Conservation (phyloP, 2,329 filamentous ascomycete genomes). For the Aspergillus nomiae region DNA sequence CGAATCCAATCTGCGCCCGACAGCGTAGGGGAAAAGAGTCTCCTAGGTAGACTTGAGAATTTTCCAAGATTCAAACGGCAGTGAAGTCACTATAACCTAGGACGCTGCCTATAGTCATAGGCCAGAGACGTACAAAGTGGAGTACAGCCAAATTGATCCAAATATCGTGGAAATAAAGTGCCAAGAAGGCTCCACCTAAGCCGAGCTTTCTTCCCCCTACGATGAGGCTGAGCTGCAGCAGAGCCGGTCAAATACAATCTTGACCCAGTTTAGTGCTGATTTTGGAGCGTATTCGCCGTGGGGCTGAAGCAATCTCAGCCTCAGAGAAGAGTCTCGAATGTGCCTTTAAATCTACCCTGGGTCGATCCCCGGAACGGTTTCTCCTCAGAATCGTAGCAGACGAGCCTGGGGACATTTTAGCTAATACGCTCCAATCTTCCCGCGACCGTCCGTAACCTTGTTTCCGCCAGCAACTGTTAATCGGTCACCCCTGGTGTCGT, state of each 20-base stretch:
- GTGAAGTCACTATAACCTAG: too few species aligned
- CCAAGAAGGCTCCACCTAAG: too few species aligned
- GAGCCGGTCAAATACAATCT: too few species aligned
- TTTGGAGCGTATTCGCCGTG: neutral
- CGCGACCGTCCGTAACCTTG: neutral
- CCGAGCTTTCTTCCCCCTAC: too few species aligned
- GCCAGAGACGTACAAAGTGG: too few species aligned
- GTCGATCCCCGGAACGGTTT: neutral
- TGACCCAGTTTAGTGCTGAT: neutral
- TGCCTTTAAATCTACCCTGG: neutral
- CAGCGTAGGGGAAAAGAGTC: too few species aligned
- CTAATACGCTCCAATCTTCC: conserved; percentile 11
- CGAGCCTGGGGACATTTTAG: neutral
- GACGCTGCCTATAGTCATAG: too few species aligned
- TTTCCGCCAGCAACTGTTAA: neutral
- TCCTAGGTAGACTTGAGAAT: too few species aligned
- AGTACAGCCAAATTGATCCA: too few species aligned
- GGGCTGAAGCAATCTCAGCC: neutral
- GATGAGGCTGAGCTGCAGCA: neutral
- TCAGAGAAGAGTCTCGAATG: neutral
- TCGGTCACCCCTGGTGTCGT: neutral
- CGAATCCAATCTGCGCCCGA: too few species aligned
- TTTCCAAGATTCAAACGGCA: too few species aligned
- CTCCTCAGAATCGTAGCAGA: neutral
- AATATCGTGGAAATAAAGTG: too few species aligned